Evolutionary conservation across 2,329 filamentous ascomycete genomes (phyloP).

Genomic region (Ophiostoma perfectum): DNA sequence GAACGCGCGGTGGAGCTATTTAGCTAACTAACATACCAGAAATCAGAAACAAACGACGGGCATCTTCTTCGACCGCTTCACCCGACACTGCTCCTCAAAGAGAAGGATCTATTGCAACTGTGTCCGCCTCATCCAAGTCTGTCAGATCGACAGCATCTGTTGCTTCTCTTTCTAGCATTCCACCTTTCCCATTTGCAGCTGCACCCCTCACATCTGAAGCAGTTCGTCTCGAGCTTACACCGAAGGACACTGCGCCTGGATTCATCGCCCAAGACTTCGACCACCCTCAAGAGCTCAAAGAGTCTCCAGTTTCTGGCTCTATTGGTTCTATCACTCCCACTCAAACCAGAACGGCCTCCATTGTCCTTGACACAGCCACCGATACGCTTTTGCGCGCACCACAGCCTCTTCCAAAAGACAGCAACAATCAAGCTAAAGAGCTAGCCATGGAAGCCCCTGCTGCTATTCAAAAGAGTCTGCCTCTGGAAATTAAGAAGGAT

Average conservation of each 20-base stretch:
- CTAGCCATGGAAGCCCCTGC: neutral
- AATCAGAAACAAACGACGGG: slow-evolving; percentile 36
- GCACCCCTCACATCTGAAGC: too few species aligned
- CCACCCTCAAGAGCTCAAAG: neutral
- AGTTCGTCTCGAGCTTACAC: too few species aligned
- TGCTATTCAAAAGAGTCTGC: neutral
- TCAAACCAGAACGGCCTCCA: neutral
- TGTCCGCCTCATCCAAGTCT: neutral
- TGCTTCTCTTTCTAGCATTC: neutral
- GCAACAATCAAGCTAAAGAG: neutral
- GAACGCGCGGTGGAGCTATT: too few species aligned
- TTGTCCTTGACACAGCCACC: neutral
- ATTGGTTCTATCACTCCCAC: neutral
- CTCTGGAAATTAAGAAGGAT: neutral
- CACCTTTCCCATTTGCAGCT: neutral
- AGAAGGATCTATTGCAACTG: neutral
- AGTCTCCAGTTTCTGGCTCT: neutral
- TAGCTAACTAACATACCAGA: slow-evolving; percentile 2
- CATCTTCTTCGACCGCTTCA: slow-evolving; percentile 31
- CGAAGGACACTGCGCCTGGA: too few species aligned
- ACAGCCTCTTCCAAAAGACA: neutral
- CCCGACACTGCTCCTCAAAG: neutral
- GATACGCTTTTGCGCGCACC: neutral
- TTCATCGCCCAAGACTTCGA: neutral
- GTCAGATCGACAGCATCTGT: slow-evolving; percentile 2